phyloP scores from a whole-genome alignment of 257 asterid genomes.

The Jacaranda copaia region DNA sequence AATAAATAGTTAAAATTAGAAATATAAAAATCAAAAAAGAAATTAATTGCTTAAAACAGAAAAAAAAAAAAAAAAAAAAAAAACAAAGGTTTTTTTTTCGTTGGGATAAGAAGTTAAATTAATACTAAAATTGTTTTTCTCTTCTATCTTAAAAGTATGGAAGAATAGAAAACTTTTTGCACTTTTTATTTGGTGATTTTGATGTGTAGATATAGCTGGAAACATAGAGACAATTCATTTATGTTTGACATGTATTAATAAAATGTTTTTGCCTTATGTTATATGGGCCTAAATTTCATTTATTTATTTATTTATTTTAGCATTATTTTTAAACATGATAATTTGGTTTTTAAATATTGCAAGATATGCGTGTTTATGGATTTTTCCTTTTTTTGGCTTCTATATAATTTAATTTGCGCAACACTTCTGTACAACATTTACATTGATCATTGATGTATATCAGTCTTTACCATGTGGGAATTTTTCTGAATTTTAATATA shows the following conservation, averaged over 20 bases:
- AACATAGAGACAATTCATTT: constrained; percentile 33
- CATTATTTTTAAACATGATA: too few relatives aligned
- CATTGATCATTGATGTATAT: too few relatives aligned
- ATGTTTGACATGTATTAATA: constrained; percentile 19
- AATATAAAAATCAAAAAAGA: background rate
- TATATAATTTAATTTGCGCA: too few relatives aligned
- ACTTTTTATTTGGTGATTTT: constrained; percentile 21
- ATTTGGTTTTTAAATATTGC: background rate
- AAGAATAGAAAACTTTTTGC: constrained; percentile 1
- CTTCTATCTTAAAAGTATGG: constrained; percentile 31
- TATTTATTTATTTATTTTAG: background rate
- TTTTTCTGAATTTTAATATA: background rate
- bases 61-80: too few relatives aligned
- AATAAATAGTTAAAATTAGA: background rate
- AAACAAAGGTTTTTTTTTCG: too few relatives aligned
- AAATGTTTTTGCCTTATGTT: constrained; percentile 7
- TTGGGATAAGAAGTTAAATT: background rate
- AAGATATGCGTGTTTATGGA: too few relatives aligned
- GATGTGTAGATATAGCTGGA: constrained; percentile 10
- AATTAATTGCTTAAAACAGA: too few relatives aligned
- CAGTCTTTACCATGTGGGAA: too few relatives aligned
- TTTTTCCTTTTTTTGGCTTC: too few relatives aligned
- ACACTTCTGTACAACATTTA: too few relatives aligned
- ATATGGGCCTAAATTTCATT: background rate
- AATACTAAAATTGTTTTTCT: constrained; percentile 19